These are phyloP conservation scores for Royoungia palumana DNA, from an alignment of 768 basidiomycete genomes.

Conservation along the genomic window DNA sequence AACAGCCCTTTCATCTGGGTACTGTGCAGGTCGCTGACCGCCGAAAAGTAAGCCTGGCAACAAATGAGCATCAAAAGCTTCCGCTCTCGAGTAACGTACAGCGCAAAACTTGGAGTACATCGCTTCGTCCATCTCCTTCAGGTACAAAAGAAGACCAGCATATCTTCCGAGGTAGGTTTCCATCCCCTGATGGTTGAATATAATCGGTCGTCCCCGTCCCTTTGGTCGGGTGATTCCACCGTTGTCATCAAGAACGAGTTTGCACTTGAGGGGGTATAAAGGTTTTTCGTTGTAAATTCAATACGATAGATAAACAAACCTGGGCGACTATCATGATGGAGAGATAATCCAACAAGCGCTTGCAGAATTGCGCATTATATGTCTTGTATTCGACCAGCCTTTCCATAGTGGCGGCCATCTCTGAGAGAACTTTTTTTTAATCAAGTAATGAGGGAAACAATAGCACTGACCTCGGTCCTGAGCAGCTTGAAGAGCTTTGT, in stretches of 20 bases:
- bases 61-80: slow-evolving; percentile 1
- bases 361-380: slow-evolving; percentile 90
- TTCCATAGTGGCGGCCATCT: slow-evolving; percentile 98
- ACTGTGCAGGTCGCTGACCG: slow-evolving; percentile 76
- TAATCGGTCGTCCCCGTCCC: slow-evolving; percentile 43
- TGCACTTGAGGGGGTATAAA: slow-evolving; percentile 45
- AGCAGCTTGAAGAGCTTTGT: slow-evolving; percentile 90
- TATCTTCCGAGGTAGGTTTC: slow-evolving; percentile 86
- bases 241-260: slow-evolving; percentile 61
- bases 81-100: slow-evolving; percentile 44
- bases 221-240: slow-evolving; percentile 50
- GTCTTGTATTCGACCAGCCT: slow-evolving; percentile 87
- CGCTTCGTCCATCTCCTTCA: slow-evolving; percentile 94
- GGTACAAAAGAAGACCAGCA: slow-evolving; percentile 83
- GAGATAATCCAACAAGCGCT: slow-evolving; percentile 84
- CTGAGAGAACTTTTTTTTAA: slow-evolving; percentile 43
- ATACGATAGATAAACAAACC: slow-evolving; percentile 41
- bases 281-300: neutral
- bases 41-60: slow-evolving; percentile 83
- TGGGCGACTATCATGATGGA: slow-evolving; percentile 90
- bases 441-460: neutral
- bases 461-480: slow-evolving; percentile 68
- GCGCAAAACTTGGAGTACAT: slow-evolving; percentile 88
- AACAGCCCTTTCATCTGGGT: slow-evolving; percentile 77
- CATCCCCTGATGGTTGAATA: slow-evolving; percentile 66